Percentiles rank a stretch among this genome's conserved stretches.
Evolutionary conservation across 2,329 filamentous ascomycete genomes (phyloP).

Genomic region (Aspergillus costaricaensis): DNA sequence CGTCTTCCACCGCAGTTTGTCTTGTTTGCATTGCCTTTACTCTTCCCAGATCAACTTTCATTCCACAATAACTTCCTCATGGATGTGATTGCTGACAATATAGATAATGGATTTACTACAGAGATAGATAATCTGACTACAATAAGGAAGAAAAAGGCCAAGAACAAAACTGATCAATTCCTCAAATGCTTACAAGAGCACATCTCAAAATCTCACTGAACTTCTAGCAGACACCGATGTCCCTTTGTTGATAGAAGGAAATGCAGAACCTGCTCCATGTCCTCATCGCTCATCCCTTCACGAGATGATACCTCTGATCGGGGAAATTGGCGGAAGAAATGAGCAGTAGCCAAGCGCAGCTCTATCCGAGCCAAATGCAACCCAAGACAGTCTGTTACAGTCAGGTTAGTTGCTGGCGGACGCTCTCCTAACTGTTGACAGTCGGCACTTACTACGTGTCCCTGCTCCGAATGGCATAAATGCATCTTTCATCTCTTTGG

Average conservation of each 20-base stretch:
- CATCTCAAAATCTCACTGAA: not conserved
- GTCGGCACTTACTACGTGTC: slow-evolving; percentile 52
- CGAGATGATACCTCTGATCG: slow-evolving; percentile 20
- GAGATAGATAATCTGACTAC: not conserved
- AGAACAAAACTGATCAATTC: too few species aligned
- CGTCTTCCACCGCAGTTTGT: slow-evolving; percentile 32
- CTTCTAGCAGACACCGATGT: not conserved
- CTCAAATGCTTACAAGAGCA: too few species aligned
- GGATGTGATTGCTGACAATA: too few species aligned
- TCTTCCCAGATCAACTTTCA: not conserved
- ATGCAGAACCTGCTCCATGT: slow-evolving; percentile 36
- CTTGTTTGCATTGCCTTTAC: slow-evolving; percentile 41
- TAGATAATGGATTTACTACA: too few species aligned
- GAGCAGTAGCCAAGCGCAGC: slow-evolving; percentile 53
- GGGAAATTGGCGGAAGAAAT: slow-evolving; percentile 51
- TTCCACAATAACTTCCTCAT: too few species aligned
- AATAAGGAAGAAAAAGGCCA: not conserved
- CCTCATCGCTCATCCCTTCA: slow-evolving; percentile 36
- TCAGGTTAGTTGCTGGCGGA: not conserved
- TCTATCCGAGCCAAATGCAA: slow-evolving; percentile 67
- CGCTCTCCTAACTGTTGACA: not conserved
- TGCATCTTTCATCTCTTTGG: slow-evolving; percentile 52
- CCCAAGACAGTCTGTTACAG: slow-evolving; percentile 60
- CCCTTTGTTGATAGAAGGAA: not conserved
- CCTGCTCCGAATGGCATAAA: slow-evolving; percentile 72